A percentile compares a stretch with the other conserved stretches of the same genome.
Evolutionary conservation across 2,329 filamentous ascomycete genomes (phyloP).

Genomic region (Aspergillus ochraceoroseus): DNA sequence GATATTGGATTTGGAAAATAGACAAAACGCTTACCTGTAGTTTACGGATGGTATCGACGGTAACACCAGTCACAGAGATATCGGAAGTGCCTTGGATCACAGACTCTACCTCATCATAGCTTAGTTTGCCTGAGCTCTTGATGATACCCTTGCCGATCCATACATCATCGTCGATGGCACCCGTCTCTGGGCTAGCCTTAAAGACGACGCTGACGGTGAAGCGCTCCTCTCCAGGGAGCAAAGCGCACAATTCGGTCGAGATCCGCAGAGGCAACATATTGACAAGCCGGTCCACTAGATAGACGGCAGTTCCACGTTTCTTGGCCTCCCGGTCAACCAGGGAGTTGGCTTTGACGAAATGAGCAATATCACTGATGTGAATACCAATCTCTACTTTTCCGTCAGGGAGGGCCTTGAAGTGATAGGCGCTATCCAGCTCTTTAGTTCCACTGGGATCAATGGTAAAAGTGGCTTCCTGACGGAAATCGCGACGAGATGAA

Average conservation of each 20-base stretch:
- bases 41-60: conserved; percentile 71
- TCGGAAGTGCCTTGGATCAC: conserved; percentile 63
- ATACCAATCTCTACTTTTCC: conserved; percentile 90
- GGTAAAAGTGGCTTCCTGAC: conserved; percentile 81
- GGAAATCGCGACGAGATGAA: conserved; percentile 79
- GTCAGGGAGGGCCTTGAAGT: conserved; percentile 77
- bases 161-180: conserved; percentile 77
- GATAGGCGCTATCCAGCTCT: conserved; percentile 87
- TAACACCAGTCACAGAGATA: conserved; percentile 60
- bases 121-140: conserved; percentile 81
- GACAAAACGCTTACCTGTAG: conserved; percentile 59
- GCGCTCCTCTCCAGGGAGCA: conserved; percentile 80
- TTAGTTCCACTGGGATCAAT: conserved; percentile 83
- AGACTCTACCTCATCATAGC: conserved; percentile 78
- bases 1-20: too few relatives aligned
- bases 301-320: conserved; percentile 94
- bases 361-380: conserved; percentile 89
- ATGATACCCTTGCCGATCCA: conserved; percentile 94
- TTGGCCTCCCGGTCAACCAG: conserved; percentile 94
- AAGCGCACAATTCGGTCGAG: conserved; percentile 79
- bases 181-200: conserved; percentile 76
- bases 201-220: conserved; percentile 91
- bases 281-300: conserved; percentile 84
- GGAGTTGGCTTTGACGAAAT: conserved; percentile 95
- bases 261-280: conserved; percentile 83